A percentile compares a stretch with the other conserved stretches of the same genome.
These are phyloP conservation scores for Naganishia randhawae DNA, from an alignment of 768 basidiomycete genomes.

Conservation along the genomic window DNA sequence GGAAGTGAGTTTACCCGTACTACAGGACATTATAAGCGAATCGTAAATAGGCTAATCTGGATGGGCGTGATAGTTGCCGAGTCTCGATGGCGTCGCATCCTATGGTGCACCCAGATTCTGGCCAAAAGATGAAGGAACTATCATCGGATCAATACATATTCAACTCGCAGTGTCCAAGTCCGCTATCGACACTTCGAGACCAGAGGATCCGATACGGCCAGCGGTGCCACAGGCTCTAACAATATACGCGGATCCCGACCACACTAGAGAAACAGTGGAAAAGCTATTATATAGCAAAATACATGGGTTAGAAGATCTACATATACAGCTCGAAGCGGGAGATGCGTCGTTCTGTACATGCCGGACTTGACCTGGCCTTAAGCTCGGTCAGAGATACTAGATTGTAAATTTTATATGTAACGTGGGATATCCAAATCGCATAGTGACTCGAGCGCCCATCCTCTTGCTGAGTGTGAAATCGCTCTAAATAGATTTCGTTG, in stretches of 20 bases:
- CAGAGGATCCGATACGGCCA: conserved; percentile 51
- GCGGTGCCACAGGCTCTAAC: conserved; percentile 51
- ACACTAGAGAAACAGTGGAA: conserved; percentile 73
- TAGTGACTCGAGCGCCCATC: no score
- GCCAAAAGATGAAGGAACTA: conserved; percentile 81
- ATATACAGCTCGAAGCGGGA: conserved; percentile 71
- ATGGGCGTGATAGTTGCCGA: conserved; percentile 57
- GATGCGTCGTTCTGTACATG: conserved; percentile 7
- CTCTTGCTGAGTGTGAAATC: no score
- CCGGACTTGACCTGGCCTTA: background rate
- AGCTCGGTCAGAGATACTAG: background rate
- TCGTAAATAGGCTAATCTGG: background rate
- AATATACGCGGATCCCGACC: conserved; percentile 64
- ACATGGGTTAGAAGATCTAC: conserved; percentile 77
- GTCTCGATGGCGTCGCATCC: conserved; percentile 73
- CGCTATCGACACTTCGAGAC: conserved; percentile 55
- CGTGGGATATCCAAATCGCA: background rate
- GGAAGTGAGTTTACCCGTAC: conserved; percentile 44
- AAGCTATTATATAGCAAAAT: conserved; percentile 67
- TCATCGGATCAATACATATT: conserved; percentile 89
- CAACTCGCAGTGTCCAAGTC: conserved; percentile 68
- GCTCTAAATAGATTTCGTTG: no score
- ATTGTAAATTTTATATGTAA: background rate
- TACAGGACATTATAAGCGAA: conserved; percentile 14
- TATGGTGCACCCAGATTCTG: conserved; percentile 83